Evolutionary conservation across 805 yeast genomes (phyloP).

Genomic region (Metschnikowia similis): DNA sequence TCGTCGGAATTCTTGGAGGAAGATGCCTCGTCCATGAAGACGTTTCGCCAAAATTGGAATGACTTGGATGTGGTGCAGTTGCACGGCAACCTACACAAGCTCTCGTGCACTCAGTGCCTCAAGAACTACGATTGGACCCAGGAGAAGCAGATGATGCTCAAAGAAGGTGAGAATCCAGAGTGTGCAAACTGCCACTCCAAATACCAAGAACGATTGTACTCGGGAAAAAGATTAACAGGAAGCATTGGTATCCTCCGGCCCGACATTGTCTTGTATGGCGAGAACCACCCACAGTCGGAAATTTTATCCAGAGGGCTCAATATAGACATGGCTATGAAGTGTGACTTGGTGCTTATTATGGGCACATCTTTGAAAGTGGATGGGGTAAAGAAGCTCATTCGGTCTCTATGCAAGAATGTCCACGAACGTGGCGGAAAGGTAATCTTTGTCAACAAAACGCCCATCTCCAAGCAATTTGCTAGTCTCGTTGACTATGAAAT

Average conservation of each 20-base stretch:
- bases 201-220: conserved; percentile 50
- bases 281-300: conserved; percentile 85
- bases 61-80: conserved; percentile 76
- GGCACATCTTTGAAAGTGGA: conserved; percentile 92
- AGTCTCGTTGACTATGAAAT: conserved; percentile 75
- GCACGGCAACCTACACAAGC: conserved; percentile 80
- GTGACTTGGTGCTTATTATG: conserved; percentile 79
- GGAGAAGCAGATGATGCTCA: conserved; percentile 42
- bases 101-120: conserved; percentile 74
- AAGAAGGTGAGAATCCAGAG: conserved; percentile 67
- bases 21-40: conserved; percentile 13
- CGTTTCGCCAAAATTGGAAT: conserved; percentile 49
- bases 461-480: conserved; percentile 63
- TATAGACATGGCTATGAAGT: conserved; percentile 60
- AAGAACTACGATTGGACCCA: conserved; percentile 57
- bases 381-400: conserved; percentile 80
- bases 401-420: conserved; percentile 59
- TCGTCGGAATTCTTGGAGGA: conserved; percentile 24
- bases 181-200: conserved; percentile 65
- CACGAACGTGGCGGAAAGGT: conserved; percentile 80
- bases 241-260: conserved; percentile 78
- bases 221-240: conserved; percentile 74
- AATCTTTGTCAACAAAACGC: conserved; percentile 68
- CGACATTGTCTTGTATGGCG: conserved; percentile 88
- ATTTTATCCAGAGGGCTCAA: conserved; percentile 65